These are phyloP conservation scores for Trichoderma polysporum DNA, from an alignment of 2,329 filamentous ascomycete species.

Conservation along the genomic window DNA sequence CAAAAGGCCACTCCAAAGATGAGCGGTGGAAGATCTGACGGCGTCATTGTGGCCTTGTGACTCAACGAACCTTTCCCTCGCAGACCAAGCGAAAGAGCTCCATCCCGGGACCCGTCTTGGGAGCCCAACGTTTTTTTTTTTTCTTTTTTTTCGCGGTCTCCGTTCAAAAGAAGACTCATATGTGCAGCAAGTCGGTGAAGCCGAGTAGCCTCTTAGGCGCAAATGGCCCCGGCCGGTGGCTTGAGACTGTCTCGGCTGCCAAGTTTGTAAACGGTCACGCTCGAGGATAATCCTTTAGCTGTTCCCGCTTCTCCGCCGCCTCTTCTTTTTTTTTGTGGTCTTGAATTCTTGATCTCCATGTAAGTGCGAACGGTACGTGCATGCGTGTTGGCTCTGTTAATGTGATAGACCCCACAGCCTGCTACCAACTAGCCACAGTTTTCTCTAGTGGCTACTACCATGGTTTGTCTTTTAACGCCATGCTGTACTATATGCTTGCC, in stretches of 20 bases:
- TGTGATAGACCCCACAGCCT: slow-evolving; percentile 29
- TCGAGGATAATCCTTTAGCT: slow-evolving; percentile 22
- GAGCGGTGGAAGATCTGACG: slow-evolving; percentile 22
- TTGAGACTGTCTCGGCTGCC: slow-evolving; percentile 19
- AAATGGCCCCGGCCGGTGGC: slow-evolving; percentile 14
- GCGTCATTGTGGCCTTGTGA: slow-evolving; percentile 23
- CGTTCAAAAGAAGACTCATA: neutral
- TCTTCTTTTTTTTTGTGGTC: slow-evolving; percentile 24
- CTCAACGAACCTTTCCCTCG: slow-evolving; percentile 16
- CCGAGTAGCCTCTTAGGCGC: slow-evolving; percentile 13
- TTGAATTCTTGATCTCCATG: slow-evolving; percentile 13
- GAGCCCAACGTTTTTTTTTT: slow-evolving; percentile 2
- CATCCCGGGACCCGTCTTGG: slow-evolving; percentile 21
- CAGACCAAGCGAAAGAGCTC: slow-evolving; percentile 11
- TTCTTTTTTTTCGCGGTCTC: neutral
- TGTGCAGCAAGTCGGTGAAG: slow-evolving; percentile 21
- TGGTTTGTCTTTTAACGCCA: neutral
- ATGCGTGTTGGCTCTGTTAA: slow-evolving; percentile 26
- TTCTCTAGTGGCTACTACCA: slow-evolving; percentile 5
- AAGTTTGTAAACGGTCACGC: slow-evolving; percentile 6
- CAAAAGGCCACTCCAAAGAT: neutral
- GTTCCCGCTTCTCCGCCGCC: slow-evolving; percentile 21
- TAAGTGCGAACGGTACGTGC: slow-evolving; percentile 22
- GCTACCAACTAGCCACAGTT: neutral
- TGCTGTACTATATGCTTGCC: slow-evolving; percentile 17